Conservation (phyloP, 1,139 yeast genomes). For the Chernovozyma aurita region DNA sequence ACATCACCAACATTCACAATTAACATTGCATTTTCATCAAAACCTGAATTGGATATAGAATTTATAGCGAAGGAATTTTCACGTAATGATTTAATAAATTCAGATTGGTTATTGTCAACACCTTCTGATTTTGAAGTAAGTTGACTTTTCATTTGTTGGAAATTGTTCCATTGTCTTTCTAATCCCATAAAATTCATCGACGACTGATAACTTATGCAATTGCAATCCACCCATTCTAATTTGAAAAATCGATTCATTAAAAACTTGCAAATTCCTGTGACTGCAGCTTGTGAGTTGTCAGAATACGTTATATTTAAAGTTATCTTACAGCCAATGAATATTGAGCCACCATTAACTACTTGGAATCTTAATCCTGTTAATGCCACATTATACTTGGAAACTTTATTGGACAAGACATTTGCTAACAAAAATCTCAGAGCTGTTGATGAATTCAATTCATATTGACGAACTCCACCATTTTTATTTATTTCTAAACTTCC, state of each 20-base stretch:
- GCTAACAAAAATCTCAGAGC: slow-evolving; percentile 65
- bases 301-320: slow-evolving; percentile 50
- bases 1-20: slow-evolving; percentile 72
- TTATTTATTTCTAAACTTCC: not conserved
- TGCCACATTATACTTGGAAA: slow-evolving; percentile 50
- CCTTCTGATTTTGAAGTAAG: slow-evolving; percentile 14
- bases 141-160: slow-evolving; percentile 6
- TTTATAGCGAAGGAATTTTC: slow-evolving; percentile 22
- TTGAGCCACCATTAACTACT: slow-evolving; percentile 61
- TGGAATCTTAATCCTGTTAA: slow-evolving; percentile 66
- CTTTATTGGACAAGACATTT: slow-evolving; percentile 46
- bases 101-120: slow-evolving; percentile 10
- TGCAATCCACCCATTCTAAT: slow-evolving; percentile 70
- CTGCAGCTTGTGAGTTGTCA: slow-evolving; percentile 68
- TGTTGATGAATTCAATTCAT: slow-evolving; percentile 59
- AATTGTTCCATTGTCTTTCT: slow-evolving; percentile 21
- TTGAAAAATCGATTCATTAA: slow-evolving; percentile 57
- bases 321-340: slow-evolving; percentile 57
- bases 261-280: slow-evolving; percentile 56
- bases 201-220: slow-evolving; percentile 31
- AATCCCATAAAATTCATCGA: slow-evolving; percentile 21
- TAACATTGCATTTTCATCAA: slow-evolving; percentile 62
- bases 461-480: slow-evolving; percentile 32
- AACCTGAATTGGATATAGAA: slow-evolving; percentile 44
- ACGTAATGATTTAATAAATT: slow-evolving; percentile 21